Evolutionary conservation across 208 protist genomes (phyloP).

Genomic region (Leishmania braziliensis): DNA sequence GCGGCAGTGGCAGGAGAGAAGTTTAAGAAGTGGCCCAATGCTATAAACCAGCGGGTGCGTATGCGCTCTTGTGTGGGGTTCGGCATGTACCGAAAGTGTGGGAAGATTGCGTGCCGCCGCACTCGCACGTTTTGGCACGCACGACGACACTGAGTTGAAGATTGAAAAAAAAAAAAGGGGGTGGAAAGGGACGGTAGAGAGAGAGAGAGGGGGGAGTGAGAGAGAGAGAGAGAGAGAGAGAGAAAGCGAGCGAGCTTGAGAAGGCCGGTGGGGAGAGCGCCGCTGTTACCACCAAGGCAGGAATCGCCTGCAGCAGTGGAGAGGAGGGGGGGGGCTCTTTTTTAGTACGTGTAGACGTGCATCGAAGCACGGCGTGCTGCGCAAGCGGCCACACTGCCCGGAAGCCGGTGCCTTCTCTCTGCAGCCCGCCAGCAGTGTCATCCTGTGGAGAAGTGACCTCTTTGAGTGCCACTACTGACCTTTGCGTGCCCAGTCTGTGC

Average conservation of each 20-base stretch:
- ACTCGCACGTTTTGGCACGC: background rate
- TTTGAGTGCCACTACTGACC: background rate
- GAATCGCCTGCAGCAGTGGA: background rate
- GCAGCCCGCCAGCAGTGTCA: background rate
- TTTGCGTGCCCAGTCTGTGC: background rate
- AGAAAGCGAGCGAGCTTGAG: background rate
- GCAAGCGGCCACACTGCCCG: background rate
- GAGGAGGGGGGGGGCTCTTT: background rate
- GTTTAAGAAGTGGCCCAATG: background rate
- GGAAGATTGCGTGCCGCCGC: background rate
- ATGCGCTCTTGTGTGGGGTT: background rate
- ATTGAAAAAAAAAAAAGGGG: background rate
- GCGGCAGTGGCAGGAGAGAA: background rate
- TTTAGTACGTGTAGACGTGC: background rate
- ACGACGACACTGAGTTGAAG: background rate
- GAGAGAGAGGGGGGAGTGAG: background rate
- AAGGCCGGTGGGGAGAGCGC: background rate
- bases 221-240: background rate
- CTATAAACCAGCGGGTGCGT: background rate
- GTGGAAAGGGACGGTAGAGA: background rate
- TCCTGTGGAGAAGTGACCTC: background rate
- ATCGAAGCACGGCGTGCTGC: background rate
- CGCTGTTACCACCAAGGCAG: background rate
- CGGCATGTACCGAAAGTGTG: background rate
- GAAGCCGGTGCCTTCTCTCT: background rate